Conservation (phyloP, 768 basidiomycete genomes). For the Cubamyces sp. region DNA sequence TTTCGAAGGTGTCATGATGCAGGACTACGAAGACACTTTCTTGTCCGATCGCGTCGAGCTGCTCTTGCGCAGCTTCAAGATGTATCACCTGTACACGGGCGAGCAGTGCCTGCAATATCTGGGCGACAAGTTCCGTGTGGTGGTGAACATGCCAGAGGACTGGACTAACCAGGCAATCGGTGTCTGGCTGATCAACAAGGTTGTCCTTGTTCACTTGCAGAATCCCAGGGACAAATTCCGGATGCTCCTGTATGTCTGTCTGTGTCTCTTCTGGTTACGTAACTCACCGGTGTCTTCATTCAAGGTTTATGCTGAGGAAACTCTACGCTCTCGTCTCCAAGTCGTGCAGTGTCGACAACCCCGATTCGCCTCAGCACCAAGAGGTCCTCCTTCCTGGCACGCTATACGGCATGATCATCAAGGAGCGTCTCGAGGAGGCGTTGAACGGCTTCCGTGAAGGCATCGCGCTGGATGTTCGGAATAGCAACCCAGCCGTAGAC, state of each 20-base stretch:
- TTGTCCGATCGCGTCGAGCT: slow-evolving; percentile 96
- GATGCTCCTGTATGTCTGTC: slow-evolving; percentile 78
- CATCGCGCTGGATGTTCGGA: slow-evolving; percentile 75
- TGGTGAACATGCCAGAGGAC: slow-evolving; percentile 89
- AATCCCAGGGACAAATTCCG: slow-evolving; percentile 92
- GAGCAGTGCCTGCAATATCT: slow-evolving; percentile 93
- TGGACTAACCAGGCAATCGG: slow-evolving; percentile 87
- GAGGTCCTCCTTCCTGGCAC: slow-evolving; percentile 94
- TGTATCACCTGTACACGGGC: slow-evolving; percentile 84
- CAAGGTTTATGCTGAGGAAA: slow-evolving; percentile 96
- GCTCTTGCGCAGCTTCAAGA: slow-evolving; percentile 92
- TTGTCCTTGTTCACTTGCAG: slow-evolving; percentile 89
- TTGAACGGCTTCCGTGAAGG: slow-evolving; percentile 72
- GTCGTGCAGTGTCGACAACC: slow-evolving; percentile 91
- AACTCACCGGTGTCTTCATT: slow-evolving; percentile 1
- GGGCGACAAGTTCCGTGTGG: slow-evolving; percentile 95
- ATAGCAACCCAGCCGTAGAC: slow-evolving; percentile 75
- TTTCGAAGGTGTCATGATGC: slow-evolving; percentile 95
- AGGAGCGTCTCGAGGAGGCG: slow-evolving; percentile 93
- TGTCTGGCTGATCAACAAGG: slow-evolving; percentile 77
- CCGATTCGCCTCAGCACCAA: slow-evolving; percentile 98
- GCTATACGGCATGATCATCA: slow-evolving; percentile 96
- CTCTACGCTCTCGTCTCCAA: slow-evolving; percentile 90
- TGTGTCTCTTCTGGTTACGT: background rate
- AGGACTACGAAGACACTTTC: slow-evolving; percentile 96